phyloP scores from a whole-genome alignment of 805 yeast species.

The Martiniozyma abietophila region DNA sequence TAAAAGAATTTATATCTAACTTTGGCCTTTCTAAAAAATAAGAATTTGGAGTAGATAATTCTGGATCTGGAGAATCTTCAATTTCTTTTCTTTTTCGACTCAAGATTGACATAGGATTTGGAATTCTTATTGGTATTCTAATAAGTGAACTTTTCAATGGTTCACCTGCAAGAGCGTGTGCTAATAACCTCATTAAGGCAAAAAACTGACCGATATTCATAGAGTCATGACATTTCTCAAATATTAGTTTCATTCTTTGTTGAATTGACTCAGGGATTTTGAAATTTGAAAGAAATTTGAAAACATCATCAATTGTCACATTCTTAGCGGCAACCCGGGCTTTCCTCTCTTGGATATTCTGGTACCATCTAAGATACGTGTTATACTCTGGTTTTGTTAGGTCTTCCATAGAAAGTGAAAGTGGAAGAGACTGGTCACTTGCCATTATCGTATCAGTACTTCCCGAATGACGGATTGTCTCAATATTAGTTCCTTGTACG shows the following conservation, averaged over 20 bases:
- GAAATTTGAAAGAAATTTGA: slow-evolving; percentile 70
- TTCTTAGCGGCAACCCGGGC: slow-evolving; percentile 38
- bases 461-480: slow-evolving; percentile 18
- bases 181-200: slow-evolving; percentile 70
- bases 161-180: slow-evolving; percentile 49
- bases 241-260: slow-evolving; percentile 38
- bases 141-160: slow-evolving; percentile 49
- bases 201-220: slow-evolving; percentile 87
- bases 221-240: slow-evolving; percentile 46
- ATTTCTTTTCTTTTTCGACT: slow-evolving; percentile 40
- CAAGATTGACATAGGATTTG: slow-evolving; percentile 72
- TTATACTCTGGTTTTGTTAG: slow-evolving; percentile 69
- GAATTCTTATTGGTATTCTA: slow-evolving; percentile 51
- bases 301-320: slow-evolving; percentile 68
- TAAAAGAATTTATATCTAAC: slow-evolving; percentile 77
- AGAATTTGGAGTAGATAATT: not conserved
- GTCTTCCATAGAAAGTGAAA: slow-evolving; percentile 57
- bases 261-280: slow-evolving; percentile 45
- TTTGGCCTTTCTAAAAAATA: slow-evolving; percentile 29
- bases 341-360: slow-evolving; percentile 67
- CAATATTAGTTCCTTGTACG: too few species aligned
- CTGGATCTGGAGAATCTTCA: not conserved
- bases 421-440: slow-evolving; percentile 40
- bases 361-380: slow-evolving; percentile 90
- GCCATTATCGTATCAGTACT: slow-evolving; percentile 22